Evolutionary conservation across 164 flowering plant genomes (phyloP).

Genomic region (Tinospora cordifolia): DNA sequence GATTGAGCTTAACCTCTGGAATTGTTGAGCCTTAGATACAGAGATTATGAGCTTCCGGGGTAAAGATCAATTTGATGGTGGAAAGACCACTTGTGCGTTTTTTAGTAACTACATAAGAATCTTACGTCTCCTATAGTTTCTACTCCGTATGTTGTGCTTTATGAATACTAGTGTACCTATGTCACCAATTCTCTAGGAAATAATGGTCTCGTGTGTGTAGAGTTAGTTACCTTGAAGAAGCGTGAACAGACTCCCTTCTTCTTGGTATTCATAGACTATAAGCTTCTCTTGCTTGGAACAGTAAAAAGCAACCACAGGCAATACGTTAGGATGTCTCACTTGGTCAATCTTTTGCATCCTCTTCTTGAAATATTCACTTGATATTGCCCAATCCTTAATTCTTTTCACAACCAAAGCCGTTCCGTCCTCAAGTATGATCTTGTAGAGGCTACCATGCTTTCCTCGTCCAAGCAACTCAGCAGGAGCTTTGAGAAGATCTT

Average conservation of each 20-base stretch:
- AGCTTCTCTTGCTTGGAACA: constrained; percentile 69
- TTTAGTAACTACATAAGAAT: too few relatives aligned
- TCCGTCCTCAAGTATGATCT: constrained; percentile 34
- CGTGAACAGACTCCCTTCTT: constrained; percentile 52
- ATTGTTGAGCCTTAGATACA: too few relatives aligned
- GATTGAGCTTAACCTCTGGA: too few relatives aligned
- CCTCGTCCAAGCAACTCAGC: constrained; percentile 72
- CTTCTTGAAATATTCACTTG: constrained; percentile 38
- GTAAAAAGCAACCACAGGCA: constrained; percentile 52
- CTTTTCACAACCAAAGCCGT: constrained; percentile 51
- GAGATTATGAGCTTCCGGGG: too few relatives aligned
- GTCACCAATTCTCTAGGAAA: too few relatives aligned
- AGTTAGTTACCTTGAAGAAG: constrained; percentile 47
- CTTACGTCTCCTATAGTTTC: too few relatives aligned
- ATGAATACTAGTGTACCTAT: too few relatives aligned
- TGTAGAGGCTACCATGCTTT: constrained; percentile 49
- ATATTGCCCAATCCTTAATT: constrained; percentile 51
- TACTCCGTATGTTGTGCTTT: too few relatives aligned
- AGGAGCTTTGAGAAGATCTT: constrained; percentile 60
- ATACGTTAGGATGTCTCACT: constrained; percentile 48
- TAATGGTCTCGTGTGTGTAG: too few relatives aligned
- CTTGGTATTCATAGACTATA: constrained; percentile 51
- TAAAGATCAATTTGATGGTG: too few relatives aligned
- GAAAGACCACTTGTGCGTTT: too few relatives aligned
- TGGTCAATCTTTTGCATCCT: constrained; percentile 48